Percentiles rank a stretch among this genome's conserved stretches.
Conservation (phyloP, 2,329 filamentous ascomycete genomes). For the Tolypocladium tundrense region DNA sequence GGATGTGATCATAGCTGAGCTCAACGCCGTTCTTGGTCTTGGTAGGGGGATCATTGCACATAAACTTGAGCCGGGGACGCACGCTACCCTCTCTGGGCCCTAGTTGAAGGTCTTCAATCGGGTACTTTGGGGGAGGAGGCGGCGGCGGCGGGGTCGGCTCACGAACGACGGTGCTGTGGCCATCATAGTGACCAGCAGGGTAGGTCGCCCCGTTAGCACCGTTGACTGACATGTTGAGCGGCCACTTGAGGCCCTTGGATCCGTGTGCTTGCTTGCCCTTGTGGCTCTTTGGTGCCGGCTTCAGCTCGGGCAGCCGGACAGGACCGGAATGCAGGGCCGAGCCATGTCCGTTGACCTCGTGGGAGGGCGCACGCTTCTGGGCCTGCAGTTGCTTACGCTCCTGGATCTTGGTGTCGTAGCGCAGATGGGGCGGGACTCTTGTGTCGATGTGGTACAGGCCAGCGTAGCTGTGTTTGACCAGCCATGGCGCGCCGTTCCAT, state of each 20-base stretch:
- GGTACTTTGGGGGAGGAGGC: slow-evolving; percentile 78
- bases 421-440: slow-evolving; percentile 73
- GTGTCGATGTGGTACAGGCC: slow-evolving; percentile 76
- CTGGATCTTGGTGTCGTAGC: slow-evolving; percentile 67
- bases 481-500: slow-evolving; percentile 94
- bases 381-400: slow-evolving; percentile 65
- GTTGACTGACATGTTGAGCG: slow-evolving; percentile 16
- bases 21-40: slow-evolving; percentile 19
- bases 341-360: slow-evolving; percentile 31
- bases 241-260: slow-evolving; percentile 34
- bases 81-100: slow-evolving; percentile 54
- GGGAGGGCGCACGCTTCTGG: slow-evolving; percentile 47
- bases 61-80: slow-evolving; percentile 68
- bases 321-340: slow-evolving; percentile 30
- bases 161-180: slow-evolving; percentile 13
- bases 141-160: slow-evolving; percentile 41
- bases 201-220: slow-evolving; percentile 38
- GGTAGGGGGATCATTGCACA: slow-evolving; percentile 55
- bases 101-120: slow-evolving; percentile 86
- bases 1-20: slow-evolving; percentile 38
- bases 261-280: slow-evolving; percentile 43
- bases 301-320: slow-evolving; percentile 58
- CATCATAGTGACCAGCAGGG: slow-evolving; percentile 30
- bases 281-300: slow-evolving; percentile 60
- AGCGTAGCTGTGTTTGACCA: slow-evolving; percentile 81